These are phyloP conservation scores for Paraphysoderma sedebokerense DNA, from an alignment of 371 early-diverging fungal species.

Conservation along the genomic window DNA sequence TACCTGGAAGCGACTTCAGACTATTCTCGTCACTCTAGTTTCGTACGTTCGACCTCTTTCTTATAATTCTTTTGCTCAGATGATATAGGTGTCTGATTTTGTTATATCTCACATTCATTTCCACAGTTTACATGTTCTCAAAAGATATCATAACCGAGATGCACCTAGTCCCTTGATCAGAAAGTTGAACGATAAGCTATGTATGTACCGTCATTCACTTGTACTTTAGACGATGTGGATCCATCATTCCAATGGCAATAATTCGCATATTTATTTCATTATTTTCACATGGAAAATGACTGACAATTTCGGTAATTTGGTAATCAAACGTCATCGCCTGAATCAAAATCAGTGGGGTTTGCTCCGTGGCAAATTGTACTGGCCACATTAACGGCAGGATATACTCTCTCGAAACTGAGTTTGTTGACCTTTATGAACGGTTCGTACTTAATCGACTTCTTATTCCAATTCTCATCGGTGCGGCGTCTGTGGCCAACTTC, in stretches of 20 bases:
- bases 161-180: background rate
- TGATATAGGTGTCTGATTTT: too few species aligned
- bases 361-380: conserved; percentile 65
- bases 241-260: conserved; percentile 8
- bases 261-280: conserved; percentile 1
- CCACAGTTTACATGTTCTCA: conserved; percentile 1
- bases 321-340: too few species aligned
- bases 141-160: background rate
- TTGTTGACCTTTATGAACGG: conserved; percentile 35
- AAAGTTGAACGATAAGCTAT: conserved; percentile 11
- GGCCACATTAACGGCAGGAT: conserved; percentile 43
- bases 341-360: too few species aligned
- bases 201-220: conserved; percentile 15
- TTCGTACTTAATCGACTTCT: conserved; percentile 7
- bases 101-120: background rate
- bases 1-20: conserved; percentile 64
- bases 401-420: conserved; percentile 20
- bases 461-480: background rate
- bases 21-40: conserved; percentile 35
- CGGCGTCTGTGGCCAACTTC: background rate
- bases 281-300: conserved; percentile 3
- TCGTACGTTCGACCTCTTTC: conserved; percentile 22
- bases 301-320: conserved; percentile 7
- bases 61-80: too few species aligned
- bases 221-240: conserved; percentile 6